Base-by-base conservation (phyloP, 169 alveolate species). In the Eimeria zaria region DNA sequence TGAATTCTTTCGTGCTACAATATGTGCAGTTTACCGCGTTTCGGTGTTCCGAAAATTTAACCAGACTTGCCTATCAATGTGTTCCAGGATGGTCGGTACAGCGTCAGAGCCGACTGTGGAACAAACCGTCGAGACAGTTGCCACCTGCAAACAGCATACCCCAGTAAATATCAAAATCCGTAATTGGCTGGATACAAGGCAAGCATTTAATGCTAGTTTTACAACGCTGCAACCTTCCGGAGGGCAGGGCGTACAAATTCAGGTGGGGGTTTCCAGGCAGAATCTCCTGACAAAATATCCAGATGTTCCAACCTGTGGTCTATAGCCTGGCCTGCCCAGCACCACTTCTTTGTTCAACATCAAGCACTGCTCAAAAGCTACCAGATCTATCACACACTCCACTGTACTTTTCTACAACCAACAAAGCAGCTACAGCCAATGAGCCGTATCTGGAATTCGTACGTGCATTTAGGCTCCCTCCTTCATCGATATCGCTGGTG, bases 101-200 rank as follows among this genome's bases (percentile, higher is more conserved):
- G 91, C 95, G 12, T 46, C 74, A 36, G 95, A 85, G 78, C 97
- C 97, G 14, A 58, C 89, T 27, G 95, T 87, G 74, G 97, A 95
- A 78, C 92, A 85, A 36, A 71, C 76, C 33, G 80, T 87, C n/a
- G 97, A 95, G 76, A 76, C 91, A 27, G 58, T 91, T n/a, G 91
- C 92, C 46, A 20, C 88, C 39, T 95, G 97, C 91, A 85, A 76
- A 24, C 76, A 58, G 62, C 76, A 74, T 60, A 58, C 84, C 62
- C 20, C 71, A n/a, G 64, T 53, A 27, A 48, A 41, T 51, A 55
- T 95, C 71, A 71, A 55, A 24, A 74, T 95, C 1, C 36, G 46
- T n/a, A 95, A 95, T 71, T 95, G 97, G 97, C 84, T 95, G n/a
- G 91, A 71, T 14, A 39, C 76, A 67, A 73, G 80, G 30, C 97